Evolutionary conservation across 768 basidiomycete genomes (phyloP), one percentile per base, ranked within the genome.

Genomic region (Lyophyllum atratum): DNA sequence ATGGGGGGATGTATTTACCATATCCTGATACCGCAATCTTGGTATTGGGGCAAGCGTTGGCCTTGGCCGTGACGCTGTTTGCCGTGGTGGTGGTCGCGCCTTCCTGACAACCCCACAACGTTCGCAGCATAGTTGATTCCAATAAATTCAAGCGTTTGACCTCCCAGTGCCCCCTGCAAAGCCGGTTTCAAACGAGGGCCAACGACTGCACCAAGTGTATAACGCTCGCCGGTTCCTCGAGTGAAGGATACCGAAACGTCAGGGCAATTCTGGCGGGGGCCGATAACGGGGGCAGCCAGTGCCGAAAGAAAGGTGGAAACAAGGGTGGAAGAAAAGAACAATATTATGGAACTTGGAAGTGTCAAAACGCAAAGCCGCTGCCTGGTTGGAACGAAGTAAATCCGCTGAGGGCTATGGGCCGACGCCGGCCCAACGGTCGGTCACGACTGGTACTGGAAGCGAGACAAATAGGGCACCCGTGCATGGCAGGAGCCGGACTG

Each of bases 191-290:
- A 69, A 15, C 67, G 69, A 1, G 73, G 75, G 11, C 74, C 75
- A 15, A 75, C 72, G 34, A 74, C 55, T 4, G 63, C n/a, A 25
- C 74, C 75, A 28, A 76, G 68, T 4, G 72, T 70, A 9, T 61
- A 61, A n/a, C 60, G 9, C 50, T 76, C 76, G 2, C 54, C 54
- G n/a, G 74, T 76, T 4, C 74, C 73, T 8, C 75, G 68, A 44
- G 73, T 73, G 45, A 73, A 74, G 47, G 73, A 59, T 34, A 74
- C 73, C 2, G 68, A 64, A 31, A 73, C 69, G 40, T 70, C 70
- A 19, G 68, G 57, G 45, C 70, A 72, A n/a, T n/a, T n/a, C n/a
- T n/a, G n/a, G n/a, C n/a, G n/a, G n/a, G n/a, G n/a, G n/a, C n/a
- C n/a, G n/a, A n/a, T n/a, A n/a, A n/a, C n/a, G n/a, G n/a, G n/a